Base-by-base conservation (phyloP, 805 yeast genomes). In the Candida silvicultrix region DNA sequence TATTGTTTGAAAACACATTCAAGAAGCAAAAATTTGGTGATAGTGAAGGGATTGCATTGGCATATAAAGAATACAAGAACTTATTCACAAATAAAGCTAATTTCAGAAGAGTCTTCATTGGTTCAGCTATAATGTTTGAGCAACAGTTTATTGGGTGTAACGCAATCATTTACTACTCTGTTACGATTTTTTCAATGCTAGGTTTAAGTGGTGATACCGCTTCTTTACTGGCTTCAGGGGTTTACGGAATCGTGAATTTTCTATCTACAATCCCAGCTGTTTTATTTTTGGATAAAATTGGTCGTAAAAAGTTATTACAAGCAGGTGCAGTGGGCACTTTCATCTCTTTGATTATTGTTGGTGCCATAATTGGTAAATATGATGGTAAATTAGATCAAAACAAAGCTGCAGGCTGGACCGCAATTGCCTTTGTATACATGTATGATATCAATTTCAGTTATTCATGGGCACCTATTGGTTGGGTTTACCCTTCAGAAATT, bases 141-240 rank as follows among this genome's bases (percentile, higher is more conserved):
- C 75, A 70, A 48, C 71, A 72, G 48, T 68, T 74, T 38, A 70
- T 67, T 47, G 78, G 78, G 25, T 68, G 74, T 55, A 67, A 72
- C 53, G 76, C 77, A 41, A 61, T 74, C 45, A 72, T 69, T 31
- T 75, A 76, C 54, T 76, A 75, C 55, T 71, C 78, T 14, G 77
- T 77, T 14, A 65, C 71, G 2, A 65, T 75, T 38, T 73, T 75
- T 55, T 58, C 65, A 47, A 66, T 76, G 15, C 61, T 75, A 38
- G 80, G 81, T 12, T 65, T 75, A 16, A 60, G 58, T 37, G 73
- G 76, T 2, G 55, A 69, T 10, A 62, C 68, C 40, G 68, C 77
- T 0, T 68, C 70, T 3, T 63, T 75, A 37, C 66, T 71, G 20
- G 72, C 80, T 2, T 73, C 78, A 16, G 80, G 80, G 43, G 61